These are phyloP conservation scores for Syzygium aromaticum DNA, from an alignment of 345 rosid genomes.

Conservation along the genomic window DNA sequence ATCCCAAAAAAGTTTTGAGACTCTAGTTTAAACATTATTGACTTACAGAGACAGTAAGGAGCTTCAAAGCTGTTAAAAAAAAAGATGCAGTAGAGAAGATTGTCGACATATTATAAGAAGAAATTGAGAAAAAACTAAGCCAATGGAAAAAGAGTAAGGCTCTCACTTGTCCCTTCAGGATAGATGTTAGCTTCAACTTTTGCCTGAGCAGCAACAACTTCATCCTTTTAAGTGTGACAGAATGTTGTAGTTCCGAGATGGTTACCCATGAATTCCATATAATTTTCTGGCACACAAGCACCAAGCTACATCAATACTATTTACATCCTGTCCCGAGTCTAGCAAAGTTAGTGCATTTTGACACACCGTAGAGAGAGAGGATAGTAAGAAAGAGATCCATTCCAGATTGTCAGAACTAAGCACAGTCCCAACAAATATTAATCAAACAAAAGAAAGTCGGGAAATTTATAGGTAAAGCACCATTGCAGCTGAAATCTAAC, in stretches of 20 bases:
- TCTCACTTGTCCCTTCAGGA: conserved; percentile 82
- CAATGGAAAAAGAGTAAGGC: conserved; percentile 2
- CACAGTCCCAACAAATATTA: neutral
- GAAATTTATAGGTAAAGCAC: neutral
- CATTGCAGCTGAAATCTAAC: neutral
- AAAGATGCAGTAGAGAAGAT: neutral
- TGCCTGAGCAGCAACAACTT: conserved; percentile 74
- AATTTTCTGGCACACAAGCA: conserved; percentile 45
- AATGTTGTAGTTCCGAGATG: conserved; percentile 67
- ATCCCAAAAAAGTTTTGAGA: neutral
- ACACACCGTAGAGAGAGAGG: neutral
- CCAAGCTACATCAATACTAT: neutral
- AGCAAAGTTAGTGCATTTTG: neutral
- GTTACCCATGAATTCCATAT: conserved; percentile 89
- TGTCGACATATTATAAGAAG: neutral
- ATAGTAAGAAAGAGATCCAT: neutral
- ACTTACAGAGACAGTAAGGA: neutral
- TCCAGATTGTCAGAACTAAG: neutral
- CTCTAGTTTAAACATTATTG: neutral
- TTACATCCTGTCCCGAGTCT: neutral
- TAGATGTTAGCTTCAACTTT: conserved; percentile 76
- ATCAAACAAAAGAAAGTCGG: neutral
- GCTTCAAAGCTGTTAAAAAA: neutral
- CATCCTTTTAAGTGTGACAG: conserved; percentile 76
- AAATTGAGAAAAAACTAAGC: neutral